Conservation (phyloP, 2,329 filamentous ascomycete genomes). For the Neonectria hederae region DNA sequence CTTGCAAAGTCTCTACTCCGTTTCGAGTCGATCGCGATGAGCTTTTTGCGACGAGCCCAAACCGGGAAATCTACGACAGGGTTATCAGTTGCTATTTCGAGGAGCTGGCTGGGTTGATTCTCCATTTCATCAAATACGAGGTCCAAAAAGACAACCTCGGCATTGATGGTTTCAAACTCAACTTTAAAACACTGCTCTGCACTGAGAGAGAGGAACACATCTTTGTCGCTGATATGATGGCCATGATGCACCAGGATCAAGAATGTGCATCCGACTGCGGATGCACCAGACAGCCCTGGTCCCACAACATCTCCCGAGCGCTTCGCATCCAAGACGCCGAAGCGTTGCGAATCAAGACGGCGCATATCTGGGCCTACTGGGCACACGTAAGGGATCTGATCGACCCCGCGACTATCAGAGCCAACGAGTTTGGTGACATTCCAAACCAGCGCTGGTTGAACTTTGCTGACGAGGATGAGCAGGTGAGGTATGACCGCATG, state of each 20-base stretch:
- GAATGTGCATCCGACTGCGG: slow-evolving; percentile 13
- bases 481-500: not conserved
- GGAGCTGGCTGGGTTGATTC: not conserved
- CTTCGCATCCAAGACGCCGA: slow-evolving; percentile 20
- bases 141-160: not conserved
- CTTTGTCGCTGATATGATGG: not conserved
- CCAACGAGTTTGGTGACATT: slow-evolving; percentile 1
- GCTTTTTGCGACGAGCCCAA: not conserved
- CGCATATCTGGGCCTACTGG: slow-evolving; percentile 6
- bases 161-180: not conserved
- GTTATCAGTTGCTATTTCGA: not conserved
- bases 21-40: not conserved
- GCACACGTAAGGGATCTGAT: not conserved
- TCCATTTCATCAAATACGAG: not conserved
- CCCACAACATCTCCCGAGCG: slow-evolving; percentile 27
- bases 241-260: not conserved
- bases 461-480: not conserved
- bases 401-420: not conserved
- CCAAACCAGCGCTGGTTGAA: slow-evolving; percentile 15
- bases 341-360: not conserved
- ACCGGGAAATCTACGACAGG: not conserved
- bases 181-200: slow-evolving; percentile 2
- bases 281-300: slow-evolving; percentile 7
- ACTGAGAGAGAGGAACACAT: slow-evolving; percentile 13
- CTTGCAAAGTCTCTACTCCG: slow-evolving; percentile 16